Percentiles rank a stretch among this genome's conserved stretches.
Conservation (phyloP, 164 flowering plant genomes). For the Echeveria elegans region DNA sequence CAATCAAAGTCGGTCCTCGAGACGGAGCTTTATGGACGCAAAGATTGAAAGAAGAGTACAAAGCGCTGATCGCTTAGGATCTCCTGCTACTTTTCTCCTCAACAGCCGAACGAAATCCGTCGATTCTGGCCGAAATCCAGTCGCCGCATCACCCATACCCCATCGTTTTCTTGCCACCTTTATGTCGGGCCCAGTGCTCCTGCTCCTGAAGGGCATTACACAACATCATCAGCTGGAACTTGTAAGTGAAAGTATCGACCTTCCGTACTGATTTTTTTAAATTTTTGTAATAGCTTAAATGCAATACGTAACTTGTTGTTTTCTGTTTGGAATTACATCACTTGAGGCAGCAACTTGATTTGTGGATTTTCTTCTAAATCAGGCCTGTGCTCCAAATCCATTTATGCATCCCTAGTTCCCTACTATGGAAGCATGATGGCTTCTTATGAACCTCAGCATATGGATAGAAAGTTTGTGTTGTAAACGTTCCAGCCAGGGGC, state of each 20-base stretch:
- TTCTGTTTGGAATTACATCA: neutral
- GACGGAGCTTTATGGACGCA: slow-evolving; percentile 83
- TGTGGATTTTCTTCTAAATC: slow-evolving; percentile 16
- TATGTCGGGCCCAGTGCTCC: slow-evolving; percentile 32
- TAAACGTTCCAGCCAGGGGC: no score
- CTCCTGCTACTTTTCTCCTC: no score
- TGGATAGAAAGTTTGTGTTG: slow-evolving; percentile 33
- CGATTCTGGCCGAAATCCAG: no score
- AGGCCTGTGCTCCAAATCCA: slow-evolving; percentile 73
- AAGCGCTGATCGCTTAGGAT: slow-evolving; percentile 81
- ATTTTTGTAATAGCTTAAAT: no score
- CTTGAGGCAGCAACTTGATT: slow-evolving; percentile 8
- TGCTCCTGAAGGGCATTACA: slow-evolving; percentile 30
- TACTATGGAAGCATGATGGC: slow-evolving; percentile 73
- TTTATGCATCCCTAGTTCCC: slow-evolving; percentile 74
- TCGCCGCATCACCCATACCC: no score
- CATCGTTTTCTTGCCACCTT: no score
- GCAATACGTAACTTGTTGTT: neutral
- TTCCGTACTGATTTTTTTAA: neutral
- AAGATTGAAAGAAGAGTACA: slow-evolving; percentile 92
- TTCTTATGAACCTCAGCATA: slow-evolving; percentile 65
- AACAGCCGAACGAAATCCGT: no score
- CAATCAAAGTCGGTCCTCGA: slow-evolving; percentile 77
- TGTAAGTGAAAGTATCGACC: slow-evolving; percentile 27
- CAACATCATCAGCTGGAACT: slow-evolving; percentile 75